Percentiles rank a stretch among this genome's conserved stretches.
These are phyloP conservation scores for Incumbomyces lentus DNA, from an alignment of 2,329 filamentous ascomycete genomes.

Conservation along the genomic window DNA sequence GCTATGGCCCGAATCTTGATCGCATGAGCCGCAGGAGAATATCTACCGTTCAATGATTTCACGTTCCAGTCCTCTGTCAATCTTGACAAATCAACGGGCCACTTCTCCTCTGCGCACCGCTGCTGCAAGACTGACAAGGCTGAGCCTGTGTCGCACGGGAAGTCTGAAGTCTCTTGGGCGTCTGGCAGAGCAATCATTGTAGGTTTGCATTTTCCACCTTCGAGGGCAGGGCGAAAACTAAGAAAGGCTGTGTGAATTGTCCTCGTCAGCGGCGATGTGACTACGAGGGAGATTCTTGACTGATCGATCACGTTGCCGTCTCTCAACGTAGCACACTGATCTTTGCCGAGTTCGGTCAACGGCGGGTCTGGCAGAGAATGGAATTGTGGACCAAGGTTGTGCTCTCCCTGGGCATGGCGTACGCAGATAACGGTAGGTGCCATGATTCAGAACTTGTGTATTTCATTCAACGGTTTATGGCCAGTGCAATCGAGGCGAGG, in stretches of 20 bases:
- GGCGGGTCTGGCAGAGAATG: conserved; percentile 65
- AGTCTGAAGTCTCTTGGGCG: conserved; percentile 65
- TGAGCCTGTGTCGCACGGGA: conserved; percentile 68
- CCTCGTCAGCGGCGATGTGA: conserved; percentile 67
- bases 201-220: conserved; percentile 34
- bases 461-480: no score
- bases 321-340: conserved; percentile 60
- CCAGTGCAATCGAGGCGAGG: no score
- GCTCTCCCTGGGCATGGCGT: conserved; percentile 51
- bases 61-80: conserved; percentile 61
- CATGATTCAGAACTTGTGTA: conserved; percentile 8
- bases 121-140: conserved; percentile 42
- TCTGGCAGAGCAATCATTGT: conserved; percentile 59
- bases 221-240: conserved; percentile 52
- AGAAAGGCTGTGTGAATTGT: conserved; percentile 69
- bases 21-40: conserved; percentile 38
- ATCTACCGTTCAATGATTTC: conserved; percentile 43
- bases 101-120: conserved; percentile 48
- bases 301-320: conserved; percentile 43
- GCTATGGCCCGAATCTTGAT: conserved; percentile 52
- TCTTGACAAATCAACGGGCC: conserved; percentile 51
- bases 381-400: conserved; percentile 65
- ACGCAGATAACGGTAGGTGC: conserved; percentile 17
- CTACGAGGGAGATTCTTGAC: conserved; percentile 48
- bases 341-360: conserved; percentile 63